Evolutionary conservation across 106 monocot genomes (phyloP), one percentile per base, ranked within the genome.

Genomic region (Platanthera guangdongensis): DNA sequence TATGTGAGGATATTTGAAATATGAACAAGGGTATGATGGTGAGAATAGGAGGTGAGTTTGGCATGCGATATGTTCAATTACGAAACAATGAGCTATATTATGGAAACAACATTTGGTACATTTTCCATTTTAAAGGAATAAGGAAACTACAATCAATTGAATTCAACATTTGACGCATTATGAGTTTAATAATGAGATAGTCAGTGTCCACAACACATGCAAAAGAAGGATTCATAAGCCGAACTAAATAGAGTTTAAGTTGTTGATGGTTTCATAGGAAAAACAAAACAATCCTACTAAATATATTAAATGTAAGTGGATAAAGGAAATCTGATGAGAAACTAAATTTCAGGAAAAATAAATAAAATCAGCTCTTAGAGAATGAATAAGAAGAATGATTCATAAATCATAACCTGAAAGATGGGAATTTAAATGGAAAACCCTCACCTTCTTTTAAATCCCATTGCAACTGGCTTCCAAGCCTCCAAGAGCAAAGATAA

Each of bases 391-490:
- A 51, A 54, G 54, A 78, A 71, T 45, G 52, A 64, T 25, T 19
- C 21, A 64, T 64, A 10, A 64, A 25, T 19, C 21, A 64, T 64
- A 10, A 25, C 9, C 64, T 64, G 1, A 30, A 64, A 64, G 21
- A 47, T 3, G 45, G 8, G 7, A 70, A 47, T 70, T 70, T 16
- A 47, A 48, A 9, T 70, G 16, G 70, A 47, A 47, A 54, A 51
- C 18, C 53, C 77, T 80, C 74, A 90, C 95, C 90, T 90, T 85
- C 81, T 87, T 78, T 95, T 92, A 71, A 90, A 95, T 12, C 95
- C 93, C 95, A 93, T 90, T n/a, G 92, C 90, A 67, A 90, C 57
- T 65, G 92, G 93, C 60, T 84, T 92, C 95, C 95, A 95, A 13
- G 95, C 83, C 64, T 93, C 93, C 84, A 90, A 76, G 73, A 95